These are phyloP conservation scores for Flaveria floridana DNA, from an alignment of 140 eudicot species.

Conservation along the genomic window DNA sequence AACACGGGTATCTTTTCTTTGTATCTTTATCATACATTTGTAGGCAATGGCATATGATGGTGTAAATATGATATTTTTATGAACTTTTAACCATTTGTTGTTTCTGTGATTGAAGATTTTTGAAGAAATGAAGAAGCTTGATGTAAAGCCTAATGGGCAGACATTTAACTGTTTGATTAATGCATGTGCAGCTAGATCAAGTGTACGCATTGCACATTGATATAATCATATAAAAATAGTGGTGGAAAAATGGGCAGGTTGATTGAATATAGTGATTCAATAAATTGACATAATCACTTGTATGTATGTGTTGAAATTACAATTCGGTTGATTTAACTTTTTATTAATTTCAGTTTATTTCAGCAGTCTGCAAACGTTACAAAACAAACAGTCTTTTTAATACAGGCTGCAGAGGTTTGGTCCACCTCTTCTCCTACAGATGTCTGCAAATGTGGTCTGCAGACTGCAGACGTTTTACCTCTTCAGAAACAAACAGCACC, in stretches of 20 bases:
- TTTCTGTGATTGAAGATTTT: slow-evolving; percentile 55
- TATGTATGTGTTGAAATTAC: neutral
- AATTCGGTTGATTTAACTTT: too few relatives aligned
- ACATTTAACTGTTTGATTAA: slow-evolving; percentile 85
- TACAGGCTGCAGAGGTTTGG: too few relatives aligned
- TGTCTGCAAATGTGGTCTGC: too few relatives aligned
- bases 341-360: too few relatives aligned
- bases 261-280: neutral
- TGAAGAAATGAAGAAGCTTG: slow-evolving; percentile 90
- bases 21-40: slow-evolving; percentile 8
- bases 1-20: slow-evolving; percentile 45
- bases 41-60: neutral
- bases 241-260: neutral
- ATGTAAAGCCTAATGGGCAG: slow-evolving; percentile 86
- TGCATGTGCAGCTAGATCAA: slow-evolving; percentile 80
- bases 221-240: neutral
- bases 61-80: neutral
- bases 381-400: too few relatives aligned
- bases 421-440: too few relatives aligned
- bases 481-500: too few relatives aligned
- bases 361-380: too few relatives aligned
- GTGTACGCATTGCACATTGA: slow-evolving; percentile 53
- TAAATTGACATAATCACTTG: neutral
- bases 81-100: neutral
- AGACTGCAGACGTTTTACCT: too few relatives aligned